Conservation (phyloP, 257 asterid genomes). For the Petunia axillaris region DNA sequence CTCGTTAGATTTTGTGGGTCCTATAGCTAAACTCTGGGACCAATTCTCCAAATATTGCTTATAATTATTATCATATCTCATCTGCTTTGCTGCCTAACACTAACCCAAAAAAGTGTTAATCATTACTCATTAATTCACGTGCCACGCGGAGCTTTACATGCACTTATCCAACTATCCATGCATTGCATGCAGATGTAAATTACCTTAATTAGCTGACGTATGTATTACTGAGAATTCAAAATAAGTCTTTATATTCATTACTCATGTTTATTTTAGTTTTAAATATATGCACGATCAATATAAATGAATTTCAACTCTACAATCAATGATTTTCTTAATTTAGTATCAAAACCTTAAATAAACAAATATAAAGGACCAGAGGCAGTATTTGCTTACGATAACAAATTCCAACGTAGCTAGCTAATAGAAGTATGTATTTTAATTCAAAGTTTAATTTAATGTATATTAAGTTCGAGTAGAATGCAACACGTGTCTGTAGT, state of each 20-base stretch:
- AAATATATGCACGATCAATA: too few species aligned
- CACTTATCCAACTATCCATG: conserved; percentile 28
- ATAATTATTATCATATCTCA: conserved; percentile 21
- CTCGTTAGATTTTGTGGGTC: conserved; percentile 46
- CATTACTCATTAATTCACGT: conserved; percentile 50
- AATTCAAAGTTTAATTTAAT: not conserved
- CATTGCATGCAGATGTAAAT: conserved; percentile 30
- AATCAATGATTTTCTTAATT: too few species aligned
- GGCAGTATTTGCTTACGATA: not conserved
- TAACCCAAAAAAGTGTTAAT: conserved; percentile 44
- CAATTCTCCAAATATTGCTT: conserved; percentile 38
- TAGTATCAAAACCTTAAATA: too few species aligned
- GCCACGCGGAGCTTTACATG: conserved; percentile 45
- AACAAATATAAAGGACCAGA: too few species aligned
- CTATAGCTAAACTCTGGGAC: not conserved
- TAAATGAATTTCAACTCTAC: too few species aligned
- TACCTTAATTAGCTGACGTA: not conserved
- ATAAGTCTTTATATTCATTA: too few species aligned
- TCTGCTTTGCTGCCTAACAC: conserved; percentile 36
- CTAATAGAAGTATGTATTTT: not conserved
- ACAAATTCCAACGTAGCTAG: not conserved
- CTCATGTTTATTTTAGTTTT: too few species aligned
- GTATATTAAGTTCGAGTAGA: not conserved
- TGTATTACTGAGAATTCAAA: not conserved
- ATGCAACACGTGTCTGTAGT: not conserved